Conservation (phyloP, 345 rosid genomes). For the Murraya paniculata region DNA sequence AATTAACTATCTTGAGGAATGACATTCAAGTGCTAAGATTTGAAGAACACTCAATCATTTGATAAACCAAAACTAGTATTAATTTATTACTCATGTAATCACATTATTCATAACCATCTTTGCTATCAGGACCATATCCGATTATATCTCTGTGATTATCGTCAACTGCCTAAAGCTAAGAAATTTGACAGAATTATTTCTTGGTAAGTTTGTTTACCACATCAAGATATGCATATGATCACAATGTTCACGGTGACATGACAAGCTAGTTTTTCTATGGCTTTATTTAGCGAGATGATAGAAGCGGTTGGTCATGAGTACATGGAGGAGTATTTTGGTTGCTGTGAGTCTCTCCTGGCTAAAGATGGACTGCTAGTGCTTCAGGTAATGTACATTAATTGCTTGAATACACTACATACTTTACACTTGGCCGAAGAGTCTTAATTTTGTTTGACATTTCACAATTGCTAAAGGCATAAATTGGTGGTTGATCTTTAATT, state of each 20-base stretch:
- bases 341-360: constrained; percentile 73
- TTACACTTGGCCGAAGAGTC: neutral
- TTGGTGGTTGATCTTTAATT: neutral
- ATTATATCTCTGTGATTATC: constrained; percentile 74
- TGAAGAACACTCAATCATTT: neutral
- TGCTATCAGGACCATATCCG: constrained; percentile 51
- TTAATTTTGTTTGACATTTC: neutral
- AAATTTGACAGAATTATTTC: constrained; percentile 85
- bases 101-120: neutral
- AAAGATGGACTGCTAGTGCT: constrained; percentile 76
- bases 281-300: constrained; percentile 65
- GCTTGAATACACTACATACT: neutral
- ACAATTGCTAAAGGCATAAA: neutral
- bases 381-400: constrained; percentile 57
- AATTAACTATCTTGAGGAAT: constrained; percentile 36
- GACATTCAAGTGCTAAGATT: neutral
- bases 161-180: constrained; percentile 47
- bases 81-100: too few species aligned
- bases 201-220: constrained; percentile 44
- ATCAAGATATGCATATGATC: neutral
- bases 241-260: neutral
- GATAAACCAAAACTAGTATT: too few species aligned
- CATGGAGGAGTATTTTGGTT: constrained; percentile 77
- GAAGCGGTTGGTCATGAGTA: constrained; percentile 93
- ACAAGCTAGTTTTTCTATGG: constrained; percentile 5